Evolutionary conservation across 768 basidiomycete genomes (phyloP), one percentile per base, ranked within the genome.

Genomic region (Gautieria morchelliformis): DNA sequence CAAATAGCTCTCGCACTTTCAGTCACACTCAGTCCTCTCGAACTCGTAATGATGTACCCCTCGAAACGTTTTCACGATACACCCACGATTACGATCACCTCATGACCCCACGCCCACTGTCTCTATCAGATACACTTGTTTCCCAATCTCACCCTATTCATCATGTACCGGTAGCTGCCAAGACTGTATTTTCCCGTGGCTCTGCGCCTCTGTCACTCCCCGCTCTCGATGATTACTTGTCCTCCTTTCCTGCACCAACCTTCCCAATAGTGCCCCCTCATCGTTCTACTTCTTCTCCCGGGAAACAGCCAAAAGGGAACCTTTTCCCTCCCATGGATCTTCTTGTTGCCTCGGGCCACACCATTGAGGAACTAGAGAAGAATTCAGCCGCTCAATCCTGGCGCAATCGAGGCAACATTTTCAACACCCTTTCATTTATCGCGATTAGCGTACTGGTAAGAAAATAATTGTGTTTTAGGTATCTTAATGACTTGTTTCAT

Each of bases 291-390:
- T 3, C 27, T 10, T 24, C 12, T 30, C 1, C 58, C 59, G 47
- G 62, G 61, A 15, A 66, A 66, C 54, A 24, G 19, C 19, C 55
- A 19, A 12, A 58, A 8, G 61, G 66, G 37, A 52, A 42, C 12
- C 82, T 83, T 77, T 87, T 88, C 61, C 75, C 77, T 52, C 86
- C 85, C 5, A 73, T 87, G 75, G 78, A 84, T 44, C 71, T 69
- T 27, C 69, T 88, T 37, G 73, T 70, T 5, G 73, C 72, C 27
- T 67, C 75, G 1, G 77, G 76, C 9, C 72, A 68, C 59, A 75
- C 77, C 4, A 65, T 87, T 12, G 81, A 80, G 20, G 82, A 85
- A 60, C 65, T 88, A 56, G 83, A 86, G 66, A 68, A 69, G 48
- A 87, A 87, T 61, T 66, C 72, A 7, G 70, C 63, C 22, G 63